Evolutionary conservation across 2,329 filamentous ascomycete species (phyloP).

Genomic region (Nannizziopsis barbatae): DNA sequence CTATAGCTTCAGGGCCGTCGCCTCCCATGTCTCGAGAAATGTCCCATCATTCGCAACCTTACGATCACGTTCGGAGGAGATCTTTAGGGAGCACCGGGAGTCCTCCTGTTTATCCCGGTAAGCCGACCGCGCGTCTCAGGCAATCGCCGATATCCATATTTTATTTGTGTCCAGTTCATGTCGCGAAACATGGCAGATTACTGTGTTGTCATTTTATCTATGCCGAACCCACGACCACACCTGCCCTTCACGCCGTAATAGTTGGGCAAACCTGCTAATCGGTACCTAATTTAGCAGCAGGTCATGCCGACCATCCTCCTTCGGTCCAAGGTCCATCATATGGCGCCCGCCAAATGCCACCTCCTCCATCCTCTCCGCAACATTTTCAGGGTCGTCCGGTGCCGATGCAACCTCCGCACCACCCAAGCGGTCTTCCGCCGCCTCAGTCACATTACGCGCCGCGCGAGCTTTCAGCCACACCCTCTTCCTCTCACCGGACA

Average conservation of each 20-base stretch:
- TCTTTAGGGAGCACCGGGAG: constrained; percentile 30
- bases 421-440: constrained; percentile 27
- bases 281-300: constrained; percentile 6
- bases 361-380: constrained; percentile 42
- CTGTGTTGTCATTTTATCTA: too few relatives aligned
- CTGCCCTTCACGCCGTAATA: too few relatives aligned
- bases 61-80: constrained; percentile 26
- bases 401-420: constrained; percentile 30
- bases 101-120: constrained; percentile 28
- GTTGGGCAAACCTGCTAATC: too few relatives aligned
- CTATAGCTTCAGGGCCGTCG: constrained; percentile 5
- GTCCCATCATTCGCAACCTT: constrained; percentile 26
- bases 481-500: constrained; percentile 41
- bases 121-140: constrained; percentile 20
- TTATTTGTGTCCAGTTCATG: background rate
- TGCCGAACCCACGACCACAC: too few relatives aligned
- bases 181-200: background rate
- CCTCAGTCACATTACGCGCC: constrained; percentile 33
- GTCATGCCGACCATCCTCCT: constrained; percentile 16
- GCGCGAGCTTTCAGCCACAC: constrained; percentile 45
- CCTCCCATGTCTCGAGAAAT: constrained; percentile 24
- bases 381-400: constrained; percentile 35
- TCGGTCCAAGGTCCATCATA: constrained; percentile 27
- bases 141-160: background rate
- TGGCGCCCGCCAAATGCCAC: constrained; percentile 39